These are phyloP conservation scores for Mucuna pruriens DNA, from an alignment of 306 rosid genomes.

Conservation along the genomic window DNA sequence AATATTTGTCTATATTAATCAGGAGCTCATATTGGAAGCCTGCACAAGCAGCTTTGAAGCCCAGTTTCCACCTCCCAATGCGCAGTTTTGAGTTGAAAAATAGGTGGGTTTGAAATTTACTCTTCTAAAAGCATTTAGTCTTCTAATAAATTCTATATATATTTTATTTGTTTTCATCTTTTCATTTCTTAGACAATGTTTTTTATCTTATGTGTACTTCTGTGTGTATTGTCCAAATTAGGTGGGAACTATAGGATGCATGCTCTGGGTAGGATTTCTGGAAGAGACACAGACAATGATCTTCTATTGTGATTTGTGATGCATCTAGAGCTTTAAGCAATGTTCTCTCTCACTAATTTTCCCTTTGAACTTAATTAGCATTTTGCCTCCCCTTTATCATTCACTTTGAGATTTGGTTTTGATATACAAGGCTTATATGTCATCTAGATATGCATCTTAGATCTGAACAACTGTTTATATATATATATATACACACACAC, in stretches of 20 bases:
- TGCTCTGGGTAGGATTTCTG: conserved; percentile 22
- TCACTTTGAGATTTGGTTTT: conserved; percentile 13
- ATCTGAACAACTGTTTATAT: neutral
- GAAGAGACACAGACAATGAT: neutral
- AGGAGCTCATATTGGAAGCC: conserved; percentile 67
- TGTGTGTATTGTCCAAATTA: conserved; percentile 17
- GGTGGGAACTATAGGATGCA: conserved; percentile 24
- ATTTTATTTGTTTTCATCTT: conserved; percentile 7
- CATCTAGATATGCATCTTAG: neutral
- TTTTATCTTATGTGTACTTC: neutral
- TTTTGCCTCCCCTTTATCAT: neutral
- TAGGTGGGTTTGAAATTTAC: conserved; percentile 53
- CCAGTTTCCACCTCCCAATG: conserved; percentile 89
- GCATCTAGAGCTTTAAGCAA: neutral
- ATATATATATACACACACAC: neutral
- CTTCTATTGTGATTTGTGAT: conserved; percentile 12
- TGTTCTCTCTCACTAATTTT: neutral
- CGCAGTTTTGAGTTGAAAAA: conserved; percentile 89
- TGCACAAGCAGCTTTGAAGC: conserved; percentile 66
- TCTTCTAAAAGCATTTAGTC: conserved; percentile 21
- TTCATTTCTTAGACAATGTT: conserved; percentile 2
- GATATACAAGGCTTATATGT: neutral
- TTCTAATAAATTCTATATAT: neutral
- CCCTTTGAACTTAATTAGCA: neutral
- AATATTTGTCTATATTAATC: conserved; percentile 34